These are phyloP conservation scores for Saitoella complicata DNA, from an alignment of 805 yeast genomes.

Conservation along the genomic window DNA sequence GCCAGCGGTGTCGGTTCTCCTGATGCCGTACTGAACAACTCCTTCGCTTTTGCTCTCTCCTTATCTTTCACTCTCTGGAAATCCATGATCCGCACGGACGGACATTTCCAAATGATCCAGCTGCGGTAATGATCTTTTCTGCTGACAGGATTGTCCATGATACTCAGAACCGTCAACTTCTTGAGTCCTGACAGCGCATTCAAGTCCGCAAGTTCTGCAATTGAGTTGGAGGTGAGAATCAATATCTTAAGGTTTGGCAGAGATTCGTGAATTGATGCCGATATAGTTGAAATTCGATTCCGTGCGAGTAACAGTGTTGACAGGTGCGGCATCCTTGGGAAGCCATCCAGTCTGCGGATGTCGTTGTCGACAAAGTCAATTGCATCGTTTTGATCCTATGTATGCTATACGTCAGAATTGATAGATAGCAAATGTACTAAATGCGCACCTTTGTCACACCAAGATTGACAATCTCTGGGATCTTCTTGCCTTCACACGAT, in stretches of 20 bases:
- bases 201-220: constrained; percentile 32
- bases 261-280: constrained; percentile 21
- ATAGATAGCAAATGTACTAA: not conserved
- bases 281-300: constrained; percentile 37
- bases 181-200: constrained; percentile 25
- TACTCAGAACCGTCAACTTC: constrained; percentile 31
- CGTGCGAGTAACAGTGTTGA: constrained; percentile 44
- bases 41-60: constrained; percentile 34
- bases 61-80: constrained; percentile 39
- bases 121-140: constrained; percentile 34
- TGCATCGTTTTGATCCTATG: constrained; percentile 29
- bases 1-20: constrained; percentile 21
- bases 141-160: constrained; percentile 27
- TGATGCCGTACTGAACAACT: constrained; percentile 26
- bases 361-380: constrained; percentile 68
- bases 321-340: constrained; percentile 30
- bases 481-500: constrained; percentile 16
- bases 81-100: constrained; percentile 50
- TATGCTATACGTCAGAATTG: not conserved
- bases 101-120: constrained; percentile 44
- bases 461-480: constrained; percentile 31
- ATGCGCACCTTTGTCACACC: constrained; percentile 20
- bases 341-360: constrained; percentile 35
- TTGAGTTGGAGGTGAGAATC: constrained; percentile 35
- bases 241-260: constrained; percentile 36